phyloP scores from a whole-genome alignment of 2,329 filamentous ascomycete species.

The Ascochyta rabiei region DNA sequence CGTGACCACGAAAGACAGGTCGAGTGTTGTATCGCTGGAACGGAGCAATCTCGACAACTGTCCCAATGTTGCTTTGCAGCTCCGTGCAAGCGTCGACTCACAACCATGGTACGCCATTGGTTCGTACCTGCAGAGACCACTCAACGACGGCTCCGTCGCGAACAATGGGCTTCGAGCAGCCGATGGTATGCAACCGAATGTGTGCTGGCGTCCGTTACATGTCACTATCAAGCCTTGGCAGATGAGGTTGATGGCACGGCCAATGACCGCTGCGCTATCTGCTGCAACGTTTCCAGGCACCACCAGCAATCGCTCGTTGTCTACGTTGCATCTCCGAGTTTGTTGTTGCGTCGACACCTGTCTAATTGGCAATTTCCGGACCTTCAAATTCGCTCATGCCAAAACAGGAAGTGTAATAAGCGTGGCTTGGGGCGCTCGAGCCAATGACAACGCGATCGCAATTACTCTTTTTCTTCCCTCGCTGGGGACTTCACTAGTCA shows the following conservation, averaged over 20 bases:
- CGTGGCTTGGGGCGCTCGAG: conserved; percentile 1
- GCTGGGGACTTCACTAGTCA: not conserved
- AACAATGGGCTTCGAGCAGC: not conserved
- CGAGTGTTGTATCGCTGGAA: not conserved
- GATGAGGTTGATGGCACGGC: conserved; percentile 11
- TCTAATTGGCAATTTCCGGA: conserved; percentile 16
- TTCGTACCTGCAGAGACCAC: not conserved
- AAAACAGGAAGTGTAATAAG: conserved; percentile 9
- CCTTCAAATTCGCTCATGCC: conserved; percentile 14
- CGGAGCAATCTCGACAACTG: not conserved
- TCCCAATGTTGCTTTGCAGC: not conserved
- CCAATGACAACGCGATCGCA: conserved; percentile 10
- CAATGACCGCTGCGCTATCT: conserved; percentile 4
- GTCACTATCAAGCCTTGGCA: conserved; percentile 14
- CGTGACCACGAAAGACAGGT: too few relatives aligned
- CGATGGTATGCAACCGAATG: conserved; percentile 1
- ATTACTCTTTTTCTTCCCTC: not conserved
- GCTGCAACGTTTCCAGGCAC: conserved; percentile 6
- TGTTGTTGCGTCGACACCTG: not conserved
- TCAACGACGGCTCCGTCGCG: not conserved
- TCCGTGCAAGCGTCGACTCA: not conserved
- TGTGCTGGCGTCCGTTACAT: conserved; percentile 13
- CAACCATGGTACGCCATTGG: not conserved
- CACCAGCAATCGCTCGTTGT: conserved; percentile 5
- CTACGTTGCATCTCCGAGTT: conserved; percentile 8